A percentile compares a stretch with the other conserved stretches of the same genome.
phyloP scores from a whole-genome alignment of 352 stramenopile genomes.

The Globisporangium yorkense region DNA sequence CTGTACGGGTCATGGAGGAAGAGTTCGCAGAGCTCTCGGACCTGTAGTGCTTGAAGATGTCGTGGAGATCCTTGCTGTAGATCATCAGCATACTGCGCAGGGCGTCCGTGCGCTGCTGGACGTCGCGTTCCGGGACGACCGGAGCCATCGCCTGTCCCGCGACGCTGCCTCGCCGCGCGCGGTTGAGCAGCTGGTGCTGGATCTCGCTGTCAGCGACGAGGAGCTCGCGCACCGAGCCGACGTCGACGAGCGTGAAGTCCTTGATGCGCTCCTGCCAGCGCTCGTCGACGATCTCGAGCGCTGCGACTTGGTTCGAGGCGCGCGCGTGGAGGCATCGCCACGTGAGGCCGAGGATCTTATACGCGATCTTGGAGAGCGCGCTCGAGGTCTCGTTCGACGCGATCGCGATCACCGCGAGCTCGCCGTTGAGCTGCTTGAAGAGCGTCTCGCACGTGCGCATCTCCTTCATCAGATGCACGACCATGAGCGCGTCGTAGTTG shows the following conservation, averaged over 20 bases:
- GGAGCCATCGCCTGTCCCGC: constrained; percentile 16
- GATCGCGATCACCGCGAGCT: constrained; percentile 54
- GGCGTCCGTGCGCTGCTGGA: constrained; percentile 37
- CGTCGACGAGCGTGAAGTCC: constrained; percentile 52
- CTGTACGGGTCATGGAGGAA: background rate
- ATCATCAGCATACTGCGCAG: constrained; percentile 43
- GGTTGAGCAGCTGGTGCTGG: constrained; percentile 14
- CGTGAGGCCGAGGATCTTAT: constrained; percentile 60
- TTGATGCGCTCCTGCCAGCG: constrained; percentile 53
- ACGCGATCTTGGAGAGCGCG: constrained; percentile 55
- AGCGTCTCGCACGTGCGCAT: constrained; percentile 73
- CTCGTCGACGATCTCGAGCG: constrained; percentile 54
- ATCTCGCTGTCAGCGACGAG: constrained; percentile 41
- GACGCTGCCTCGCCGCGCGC: constrained; percentile 15
- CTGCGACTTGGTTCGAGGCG: constrained; percentile 20
- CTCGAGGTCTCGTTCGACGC: constrained; percentile 72
- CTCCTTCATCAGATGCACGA: constrained; percentile 72
- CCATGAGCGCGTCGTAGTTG: constrained; percentile 67
- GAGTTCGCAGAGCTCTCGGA: constrained; percentile 4
- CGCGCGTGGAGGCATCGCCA: constrained; percentile 50
- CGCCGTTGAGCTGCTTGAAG: constrained; percentile 67
- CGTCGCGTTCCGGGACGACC: constrained; percentile 54
- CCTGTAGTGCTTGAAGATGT: constrained; percentile 85
- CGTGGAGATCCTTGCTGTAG: constrained; percentile 73
- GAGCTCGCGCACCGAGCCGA: constrained; percentile 44